Conservation (phyloP, 139 green algal genomes). For the Ettlia oleoabundans region DNA sequence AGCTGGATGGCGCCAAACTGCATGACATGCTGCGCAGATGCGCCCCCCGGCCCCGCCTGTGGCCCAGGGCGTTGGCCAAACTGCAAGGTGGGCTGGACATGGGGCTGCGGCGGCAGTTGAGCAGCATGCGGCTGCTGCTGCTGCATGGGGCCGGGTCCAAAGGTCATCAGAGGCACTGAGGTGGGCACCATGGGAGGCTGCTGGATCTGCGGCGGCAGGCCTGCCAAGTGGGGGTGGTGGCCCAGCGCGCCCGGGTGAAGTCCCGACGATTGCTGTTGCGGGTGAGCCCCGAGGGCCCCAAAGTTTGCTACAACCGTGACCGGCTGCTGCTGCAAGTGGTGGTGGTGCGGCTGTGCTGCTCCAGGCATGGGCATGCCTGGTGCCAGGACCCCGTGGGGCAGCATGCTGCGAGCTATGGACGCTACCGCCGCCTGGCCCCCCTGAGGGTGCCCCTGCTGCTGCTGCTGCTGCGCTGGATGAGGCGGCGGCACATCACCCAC, state of each 20-base stretch:
- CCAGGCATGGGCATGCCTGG: conserved; percentile 6
- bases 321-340: not conserved
- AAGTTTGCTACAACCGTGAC: too few relatives aligned
- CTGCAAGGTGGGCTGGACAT: not conserved
- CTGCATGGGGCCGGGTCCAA: not conserved
- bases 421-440: not conserved
- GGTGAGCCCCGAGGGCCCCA: too few relatives aligned
- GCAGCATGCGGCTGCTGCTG: not conserved
- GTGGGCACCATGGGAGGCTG: not conserved
- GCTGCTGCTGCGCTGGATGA: not conserved
- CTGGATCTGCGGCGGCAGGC: not conserved
- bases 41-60: not conserved
- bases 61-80: not conserved
- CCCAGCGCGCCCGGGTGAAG: too few relatives aligned
- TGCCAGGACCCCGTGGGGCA: not conserved
- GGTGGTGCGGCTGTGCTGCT: not conserved
- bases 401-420: not conserved
- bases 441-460: conserved; percentile 3
- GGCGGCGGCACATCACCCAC: not conserved
- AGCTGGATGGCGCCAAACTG: conserved; percentile 31
- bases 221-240: too few relatives aligned
- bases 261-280: too few relatives aligned
- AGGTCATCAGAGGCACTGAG: conserved; percentile 33
- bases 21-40: not conserved
- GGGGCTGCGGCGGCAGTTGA: too few relatives aligned